phyloP scores from a whole-genome alignment of 495 filamentous ascomycete species.

The Echria macrotheca region DNA sequence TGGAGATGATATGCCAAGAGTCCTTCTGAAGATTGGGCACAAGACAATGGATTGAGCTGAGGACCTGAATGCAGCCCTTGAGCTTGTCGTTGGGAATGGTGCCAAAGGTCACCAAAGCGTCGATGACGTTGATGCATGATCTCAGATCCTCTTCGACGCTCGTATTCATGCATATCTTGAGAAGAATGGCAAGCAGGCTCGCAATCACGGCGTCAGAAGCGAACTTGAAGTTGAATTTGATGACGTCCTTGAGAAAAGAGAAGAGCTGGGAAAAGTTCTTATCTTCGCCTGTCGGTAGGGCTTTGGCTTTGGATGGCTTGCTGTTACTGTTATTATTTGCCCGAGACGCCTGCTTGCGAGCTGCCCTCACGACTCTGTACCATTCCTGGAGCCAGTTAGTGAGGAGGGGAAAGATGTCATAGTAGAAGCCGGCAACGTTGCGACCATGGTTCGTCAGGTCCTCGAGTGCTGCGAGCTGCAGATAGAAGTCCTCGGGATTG shows the following conservation, averaged over 20 bases:
- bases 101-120: slow-evolving; percentile 73
- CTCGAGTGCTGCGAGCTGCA: slow-evolving; percentile 57
- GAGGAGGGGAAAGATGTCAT: slow-evolving; percentile 53
- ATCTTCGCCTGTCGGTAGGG: slow-evolving; percentile 54
- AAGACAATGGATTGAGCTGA: slow-evolving; percentile 77
- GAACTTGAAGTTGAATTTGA: slow-evolving; percentile 77
- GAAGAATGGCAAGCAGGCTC: slow-evolving; percentile 58
- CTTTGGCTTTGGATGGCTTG: slow-evolving; percentile 43
- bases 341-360: slow-evolving; percentile 40
- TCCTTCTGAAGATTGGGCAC: slow-evolving; percentile 62
- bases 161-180: slow-evolving; percentile 71
- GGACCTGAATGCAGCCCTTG: slow-evolving; percentile 63
- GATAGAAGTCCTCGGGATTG: slow-evolving; percentile 53
- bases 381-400: slow-evolving; percentile 50
- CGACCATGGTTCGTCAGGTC: slow-evolving; percentile 59
- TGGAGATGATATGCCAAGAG: slow-evolving; percentile 70
- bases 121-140: slow-evolving; percentile 68
- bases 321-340: no score
- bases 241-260: slow-evolving; percentile 67
- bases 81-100: slow-evolving; percentile 66
- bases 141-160: slow-evolving; percentile 67
- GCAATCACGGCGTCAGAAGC: slow-evolving; percentile 63
- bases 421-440: slow-evolving; percentile 60
- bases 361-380: slow-evolving; percentile 49
- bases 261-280: slow-evolving; percentile 64